Base-by-base conservation (phyloP, 73 alveolate genomes). In the Paramecium bursaria region DNA sequence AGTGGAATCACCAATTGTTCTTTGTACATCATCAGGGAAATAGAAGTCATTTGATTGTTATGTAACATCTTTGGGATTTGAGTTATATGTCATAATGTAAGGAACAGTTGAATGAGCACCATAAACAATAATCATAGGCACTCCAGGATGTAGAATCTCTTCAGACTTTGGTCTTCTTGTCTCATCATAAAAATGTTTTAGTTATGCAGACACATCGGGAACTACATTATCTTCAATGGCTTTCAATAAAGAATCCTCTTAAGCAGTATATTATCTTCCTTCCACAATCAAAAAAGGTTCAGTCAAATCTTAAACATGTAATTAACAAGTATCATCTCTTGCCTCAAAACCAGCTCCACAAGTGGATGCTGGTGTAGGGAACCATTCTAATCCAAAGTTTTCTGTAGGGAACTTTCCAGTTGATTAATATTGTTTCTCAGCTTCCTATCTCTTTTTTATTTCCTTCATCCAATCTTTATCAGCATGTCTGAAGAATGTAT, bases 121-220 rank as follows among this genome's bases (percentile, higher is more conserved):
- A 53, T 53, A 79, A 51, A 79, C 25, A 19, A 79, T 27, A 17
- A 73, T 35, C 75, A 73, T 79, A 4, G 89, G 89, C 10, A 79
- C 89, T 7, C 89, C 89, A 30, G 89, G 89, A 22, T 79, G 75
- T 54, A 53, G 60, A 31, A 79, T 74, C 23, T 79, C 33, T 7
- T 35, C 46, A 39, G 76, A 80, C 50, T 79, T 48, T 3, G 49
- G 19, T 79, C 76, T 79, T 5, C 19, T 39, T 11, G 89, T 42
- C 46, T 79, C 76, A 11, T 79, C 67, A 39, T 27, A 42, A 13
- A 48, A 39, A 10, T 53, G 46, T 4, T 53, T 19, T n/a, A 50
- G 19, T 33, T 46, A 17, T 39, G 39, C 21, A 33, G 74, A 80
- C 21, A 9, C 80, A 5, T 33, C 47, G 2, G 53, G 46, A 54